A percentile compares a stretch with the other conserved stretches of the same genome.
These are phyloP conservation scores for Leccinum ochraceum DNA, from an alignment of 768 basidiomycete genomes.

Conservation along the genomic window DNA sequence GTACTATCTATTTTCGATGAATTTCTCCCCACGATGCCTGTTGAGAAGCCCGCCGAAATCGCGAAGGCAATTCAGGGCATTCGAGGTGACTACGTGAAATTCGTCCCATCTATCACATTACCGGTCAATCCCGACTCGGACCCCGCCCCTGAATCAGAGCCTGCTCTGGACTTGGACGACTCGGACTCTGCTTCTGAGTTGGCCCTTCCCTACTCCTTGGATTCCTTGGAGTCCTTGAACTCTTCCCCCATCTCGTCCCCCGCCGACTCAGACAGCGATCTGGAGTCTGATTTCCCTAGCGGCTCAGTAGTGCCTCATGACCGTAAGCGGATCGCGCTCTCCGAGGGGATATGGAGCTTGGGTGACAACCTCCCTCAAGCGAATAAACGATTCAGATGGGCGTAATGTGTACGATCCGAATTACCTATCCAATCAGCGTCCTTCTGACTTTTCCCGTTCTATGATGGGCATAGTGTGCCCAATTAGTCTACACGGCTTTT, in stretches of 20 bases:
- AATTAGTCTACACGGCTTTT: too few species aligned
- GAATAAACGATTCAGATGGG: neutral
- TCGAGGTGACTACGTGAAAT: neutral
- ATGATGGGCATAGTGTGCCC: too few species aligned
- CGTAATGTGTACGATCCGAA: neutral
- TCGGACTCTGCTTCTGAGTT: neutral
- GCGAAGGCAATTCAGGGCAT: neutral
- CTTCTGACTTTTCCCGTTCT: neutral
- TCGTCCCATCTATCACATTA: neutral
- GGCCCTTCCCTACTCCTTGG: too few species aligned
- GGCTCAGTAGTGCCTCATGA: too few species aligned
- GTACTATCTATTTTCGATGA: neutral
- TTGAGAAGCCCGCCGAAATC: neutral
- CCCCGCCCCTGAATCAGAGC: too few species aligned
- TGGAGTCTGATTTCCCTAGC: too few species aligned
- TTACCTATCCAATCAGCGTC: neutral
- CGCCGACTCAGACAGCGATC: too few species aligned
- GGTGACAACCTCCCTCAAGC: neutral
- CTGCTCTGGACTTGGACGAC: too few species aligned
- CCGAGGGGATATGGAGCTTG: neutral
- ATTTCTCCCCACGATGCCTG: neutral
- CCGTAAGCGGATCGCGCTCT: neutral
- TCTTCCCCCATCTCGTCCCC: too few species aligned
- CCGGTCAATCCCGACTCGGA: neutral
- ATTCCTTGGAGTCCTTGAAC: too few species aligned